Conservation (phyloP, 1,139 yeast species). For the Sugiyamaella xylanicola region DNA sequence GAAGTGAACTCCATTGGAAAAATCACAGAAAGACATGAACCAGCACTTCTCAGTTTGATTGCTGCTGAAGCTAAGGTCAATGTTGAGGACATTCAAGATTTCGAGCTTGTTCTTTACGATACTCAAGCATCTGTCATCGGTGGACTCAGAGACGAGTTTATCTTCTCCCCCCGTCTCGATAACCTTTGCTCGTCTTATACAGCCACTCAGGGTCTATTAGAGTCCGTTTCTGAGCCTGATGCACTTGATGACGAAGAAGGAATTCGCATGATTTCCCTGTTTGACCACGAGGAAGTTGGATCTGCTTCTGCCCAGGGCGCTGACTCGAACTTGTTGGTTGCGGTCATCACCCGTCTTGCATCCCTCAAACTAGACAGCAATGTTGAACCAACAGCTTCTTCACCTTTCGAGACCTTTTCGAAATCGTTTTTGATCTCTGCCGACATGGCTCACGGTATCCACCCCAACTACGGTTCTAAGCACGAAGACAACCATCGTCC, state of each 20-base stretch:
- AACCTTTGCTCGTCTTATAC: slow-evolving; percentile 86
- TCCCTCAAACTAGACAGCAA: slow-evolving; percentile 47
- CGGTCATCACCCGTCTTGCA: slow-evolving; percentile 68
- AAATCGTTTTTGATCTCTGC: slow-evolving; percentile 88
- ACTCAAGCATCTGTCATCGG: slow-evolving; percentile 82
- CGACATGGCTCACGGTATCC: slow-evolving; percentile 96
- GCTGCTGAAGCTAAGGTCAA: slow-evolving; percentile 63
- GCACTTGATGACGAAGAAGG: slow-evolving; percentile 53
- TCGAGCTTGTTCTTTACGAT: slow-evolving; percentile 86
- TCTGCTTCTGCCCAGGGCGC: slow-evolving; percentile 96
- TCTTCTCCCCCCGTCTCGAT: slow-evolving; percentile 91
- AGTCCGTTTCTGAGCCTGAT: slow-evolving; percentile 46
- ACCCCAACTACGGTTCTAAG: slow-evolving; percentile 79
- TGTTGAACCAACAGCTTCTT: slow-evolving; percentile 42
- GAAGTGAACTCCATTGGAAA: slow-evolving; percentile 63
- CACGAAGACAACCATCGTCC: slow-evolving; percentile 84
- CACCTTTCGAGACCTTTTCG: slow-evolving; percentile 61
- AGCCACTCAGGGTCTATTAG: slow-evolving; percentile 69
- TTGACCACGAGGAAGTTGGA: slow-evolving; percentile 96
- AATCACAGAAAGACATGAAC: slow-evolving; percentile 74
- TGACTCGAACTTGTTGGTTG: slow-evolving; percentile 84
- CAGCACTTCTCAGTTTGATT: slow-evolving; percentile 65
- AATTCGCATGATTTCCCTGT: slow-evolving; percentile 72
- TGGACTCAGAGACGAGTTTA: slow-evolving; percentile 86
- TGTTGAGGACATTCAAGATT: slow-evolving; percentile 70